A percentile compares a stretch with the other conserved stretches of the same genome.
phyloP scores from a whole-genome alignment of 352 stramenopile genomes.

The Phytophthora foliorum region DNA sequence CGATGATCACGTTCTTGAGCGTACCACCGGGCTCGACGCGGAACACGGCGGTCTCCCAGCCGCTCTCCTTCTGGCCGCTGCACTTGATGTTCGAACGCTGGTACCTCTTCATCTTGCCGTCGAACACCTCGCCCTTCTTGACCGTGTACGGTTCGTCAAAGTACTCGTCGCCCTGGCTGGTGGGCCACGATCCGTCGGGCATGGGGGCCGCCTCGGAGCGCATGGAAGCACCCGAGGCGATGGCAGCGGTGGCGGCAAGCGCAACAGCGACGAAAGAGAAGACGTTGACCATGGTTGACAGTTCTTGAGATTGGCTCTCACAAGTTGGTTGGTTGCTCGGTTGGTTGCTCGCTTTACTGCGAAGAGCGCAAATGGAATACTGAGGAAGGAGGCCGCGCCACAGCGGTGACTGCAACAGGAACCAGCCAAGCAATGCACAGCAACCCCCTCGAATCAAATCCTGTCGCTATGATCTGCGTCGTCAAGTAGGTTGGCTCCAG shows the following conservation, averaged over 20 bases:
- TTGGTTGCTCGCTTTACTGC: conserved; percentile 9
- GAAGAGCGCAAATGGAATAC: conserved; percentile 27
- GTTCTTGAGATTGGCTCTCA: neutral
- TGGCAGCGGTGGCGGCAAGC: conserved; percentile 18
- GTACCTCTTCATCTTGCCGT: conserved; percentile 35
- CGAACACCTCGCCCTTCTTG: conserved; percentile 44
- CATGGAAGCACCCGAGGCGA: conserved; percentile 32
- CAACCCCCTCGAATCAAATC: conserved; percentile 30
- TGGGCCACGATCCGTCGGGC: conserved; percentile 29
- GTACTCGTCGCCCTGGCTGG: conserved; percentile 33
- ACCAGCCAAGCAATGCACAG: conserved; percentile 1
- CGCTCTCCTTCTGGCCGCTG: conserved; percentile 45
- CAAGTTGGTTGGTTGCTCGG: neutral
- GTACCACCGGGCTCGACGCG: conserved; percentile 48
- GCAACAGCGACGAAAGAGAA: conserved; percentile 18
- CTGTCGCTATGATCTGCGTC: conserved; percentile 25
- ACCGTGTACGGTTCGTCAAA: conserved; percentile 44
- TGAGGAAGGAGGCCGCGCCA: conserved; percentile 1
- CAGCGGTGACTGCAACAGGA: conserved; percentile 17
- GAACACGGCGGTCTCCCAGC: conserved; percentile 45
- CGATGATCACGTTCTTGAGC: conserved; percentile 65
- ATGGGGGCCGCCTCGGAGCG: conserved; percentile 32
- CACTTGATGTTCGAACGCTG: conserved; percentile 51
- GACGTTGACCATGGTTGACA: conserved; percentile 36
- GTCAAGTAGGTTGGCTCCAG: conserved; percentile 16